phyloP scores from a whole-genome alignment of 495 filamentous ascomycete genomes.

The Tuber borchii region DNA sequence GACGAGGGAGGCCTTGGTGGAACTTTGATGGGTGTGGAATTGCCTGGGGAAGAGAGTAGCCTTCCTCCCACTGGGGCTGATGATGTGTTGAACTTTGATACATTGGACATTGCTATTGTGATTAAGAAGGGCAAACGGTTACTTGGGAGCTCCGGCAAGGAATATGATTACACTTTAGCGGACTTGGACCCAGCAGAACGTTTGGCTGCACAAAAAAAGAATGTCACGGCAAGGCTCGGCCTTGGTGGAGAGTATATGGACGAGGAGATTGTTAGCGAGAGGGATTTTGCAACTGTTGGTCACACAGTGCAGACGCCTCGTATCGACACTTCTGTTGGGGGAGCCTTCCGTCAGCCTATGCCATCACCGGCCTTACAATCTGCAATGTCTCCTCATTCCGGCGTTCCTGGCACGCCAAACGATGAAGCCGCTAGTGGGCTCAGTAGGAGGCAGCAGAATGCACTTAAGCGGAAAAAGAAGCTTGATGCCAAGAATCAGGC shows the following conservation, averaged over 20 bases:
- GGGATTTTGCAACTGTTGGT: conserved; percentile 50
- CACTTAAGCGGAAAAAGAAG: conserved; percentile 85
- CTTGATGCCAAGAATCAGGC: conserved; percentile 70
- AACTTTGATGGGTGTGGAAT: conserved; percentile 1
- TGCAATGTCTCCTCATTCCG: conserved; percentile 50
- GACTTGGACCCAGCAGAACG: conserved; percentile 71
- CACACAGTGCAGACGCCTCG: conserved; percentile 34
- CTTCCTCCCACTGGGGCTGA: conserved; percentile 45
- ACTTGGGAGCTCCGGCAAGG: conserved; percentile 72
- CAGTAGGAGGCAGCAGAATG: conserved; percentile 87
- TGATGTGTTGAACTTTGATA: conserved; percentile 62
- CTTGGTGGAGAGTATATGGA: conserved; percentile 79
- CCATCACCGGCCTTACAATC: conserved; percentile 44
- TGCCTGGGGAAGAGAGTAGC: conserved; percentile 41
- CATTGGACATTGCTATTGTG: conserved; percentile 69
- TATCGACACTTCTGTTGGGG: conserved; percentile 44
- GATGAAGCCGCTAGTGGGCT: conserved; percentile 60
- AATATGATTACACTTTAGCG: conserved; percentile 74
- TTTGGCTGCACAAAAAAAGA: conserved; percentile 81
- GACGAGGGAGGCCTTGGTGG: conserved; percentile 20
- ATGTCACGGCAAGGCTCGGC: conserved; percentile 71
- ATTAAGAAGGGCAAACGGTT: conserved; percentile 74
- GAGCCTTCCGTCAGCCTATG: conserved; percentile 35
- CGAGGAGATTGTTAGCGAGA: conserved; percentile 65
- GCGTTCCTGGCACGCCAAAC: conserved; percentile 45